Evolutionary conservation across 306 rosid species (phyloP).

Genomic region (Pterocarpus macrocarpus): DNA sequence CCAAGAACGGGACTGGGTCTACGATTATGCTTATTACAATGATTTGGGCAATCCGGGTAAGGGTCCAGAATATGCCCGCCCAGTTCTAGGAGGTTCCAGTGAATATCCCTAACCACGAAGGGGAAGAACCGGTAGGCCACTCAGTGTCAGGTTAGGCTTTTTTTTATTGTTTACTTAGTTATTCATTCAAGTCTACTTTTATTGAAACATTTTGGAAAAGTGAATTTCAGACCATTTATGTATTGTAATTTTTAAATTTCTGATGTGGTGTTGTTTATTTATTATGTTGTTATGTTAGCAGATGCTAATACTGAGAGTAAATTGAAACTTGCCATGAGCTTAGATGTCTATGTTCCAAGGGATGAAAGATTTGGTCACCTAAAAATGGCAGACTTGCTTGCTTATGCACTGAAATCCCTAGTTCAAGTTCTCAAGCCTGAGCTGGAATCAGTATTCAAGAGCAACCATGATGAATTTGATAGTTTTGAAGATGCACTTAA

Average conservation of each 20-base stretch:
- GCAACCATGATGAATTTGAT: conserved; percentile 67
- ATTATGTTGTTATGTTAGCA: conserved; percentile 41
- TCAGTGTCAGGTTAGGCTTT: conserved; percentile 57
- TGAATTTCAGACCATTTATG: neutral
- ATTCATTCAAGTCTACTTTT: neutral
- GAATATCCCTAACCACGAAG: conserved; percentile 87
- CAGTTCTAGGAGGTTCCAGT: conserved; percentile 81
- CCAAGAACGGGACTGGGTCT: conserved; percentile 82
- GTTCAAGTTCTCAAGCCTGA: conserved; percentile 72
- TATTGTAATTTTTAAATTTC: conserved; percentile 6
- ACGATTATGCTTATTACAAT: conserved; percentile 81
- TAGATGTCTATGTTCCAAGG: conserved; percentile 83
- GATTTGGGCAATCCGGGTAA: conserved; percentile 71
- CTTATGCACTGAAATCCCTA: conserved; percentile 70
- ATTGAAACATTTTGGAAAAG: neutral
- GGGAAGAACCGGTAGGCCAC: conserved; percentile 79
- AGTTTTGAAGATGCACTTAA: conserved; percentile 65
- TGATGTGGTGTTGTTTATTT: neutral
- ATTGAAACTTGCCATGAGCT: conserved; percentile 57
- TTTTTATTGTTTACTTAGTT: neutral
- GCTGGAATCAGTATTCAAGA: conserved; percentile 63
- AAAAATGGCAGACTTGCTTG: conserved; percentile 83
- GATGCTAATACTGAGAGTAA: conserved; percentile 71
- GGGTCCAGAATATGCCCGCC: conserved; percentile 61
- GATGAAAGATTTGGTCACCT: conserved; percentile 86